Base-by-base conservation (phyloP, 139 green algal species). In the Chlamydomonas incerta region DNA sequence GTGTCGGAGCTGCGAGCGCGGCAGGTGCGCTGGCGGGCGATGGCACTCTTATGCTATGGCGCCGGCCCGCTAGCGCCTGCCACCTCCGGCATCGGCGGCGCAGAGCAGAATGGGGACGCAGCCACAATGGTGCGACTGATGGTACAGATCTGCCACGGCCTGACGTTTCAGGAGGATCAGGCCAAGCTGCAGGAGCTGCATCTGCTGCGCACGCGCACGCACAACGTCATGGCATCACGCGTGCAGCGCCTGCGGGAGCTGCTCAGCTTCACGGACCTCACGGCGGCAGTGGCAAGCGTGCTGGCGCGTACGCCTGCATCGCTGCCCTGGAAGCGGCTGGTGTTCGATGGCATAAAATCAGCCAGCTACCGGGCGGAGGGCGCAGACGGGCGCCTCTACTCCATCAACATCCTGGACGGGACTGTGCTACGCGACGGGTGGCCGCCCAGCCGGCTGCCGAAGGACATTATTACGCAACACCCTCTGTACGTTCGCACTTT, bases 341-440 rank as follows among this genome's bases (percentile, higher is more conserved):
- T n/a, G n/a, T n/a, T 50, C 8, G 6, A 8, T 8, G 41, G 6
- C 6, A 8, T n/a, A n/a, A n/a, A n/a, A 52, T 28, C 41, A 13
- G 83, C 31, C 34, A 87, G 86, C 68, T 91, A 89, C 67, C 13
- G 88, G 34, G 91, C 87, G 0, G 41, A 67, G 14, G 73, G 52
- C 3, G 35, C 33, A 4, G 83, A 75, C 18, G 85, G 85, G n/a
- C 20, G 11, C 10, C 70, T 93, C 33, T 90, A 88, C 81, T 88
- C 85, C 0, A 75, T 94, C 85, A 93, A 93, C 66, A 28, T 90
- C 4, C 62, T 92, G 28, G 87, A 94, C 67, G 88, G 88, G 33
- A 87, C 79, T 0, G 82, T 92, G 71, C 72, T 90, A 60, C 28
- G 82, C 21, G 68, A 87, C 65, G 87, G 87, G 20, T 67, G 50